phyloP scores from a whole-genome alignment of 2,329 filamentous ascomycete genomes.

The Sporothrix schenckii region DNA sequence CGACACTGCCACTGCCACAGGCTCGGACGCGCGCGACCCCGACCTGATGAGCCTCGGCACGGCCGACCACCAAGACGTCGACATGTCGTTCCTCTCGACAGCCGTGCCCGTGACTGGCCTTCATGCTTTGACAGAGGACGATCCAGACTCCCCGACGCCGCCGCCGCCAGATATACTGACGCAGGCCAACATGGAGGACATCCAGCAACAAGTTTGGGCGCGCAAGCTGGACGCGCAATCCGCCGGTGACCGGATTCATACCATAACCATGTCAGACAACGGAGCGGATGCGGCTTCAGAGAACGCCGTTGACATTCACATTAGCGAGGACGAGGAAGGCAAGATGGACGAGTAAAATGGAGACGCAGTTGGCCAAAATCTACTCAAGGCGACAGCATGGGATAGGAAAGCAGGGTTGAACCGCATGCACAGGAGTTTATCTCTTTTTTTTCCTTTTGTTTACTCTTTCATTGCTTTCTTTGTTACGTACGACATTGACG shows the following conservation, averaged over 20 bases:
- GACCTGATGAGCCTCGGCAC: constrained; percentile 33
- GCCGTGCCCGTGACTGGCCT: constrained; percentile 30
- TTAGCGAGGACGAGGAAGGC: constrained; percentile 47
- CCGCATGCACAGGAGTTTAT: constrained; percentile 19
- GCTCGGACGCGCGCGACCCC: neutral
- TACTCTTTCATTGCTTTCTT: neutral
- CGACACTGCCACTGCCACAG: constrained; percentile 19
- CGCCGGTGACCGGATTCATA: constrained; percentile 45
- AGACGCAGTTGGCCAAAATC: neutral
- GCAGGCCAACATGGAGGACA: constrained; percentile 39
- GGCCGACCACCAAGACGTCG: constrained; percentile 28
- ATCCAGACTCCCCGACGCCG: constrained; percentile 30
- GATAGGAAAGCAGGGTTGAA: neutral
- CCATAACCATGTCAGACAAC: constrained; percentile 42
- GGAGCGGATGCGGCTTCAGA: constrained; percentile 47
- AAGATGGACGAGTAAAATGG: constrained; percentile 28
- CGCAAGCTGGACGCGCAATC: constrained; percentile 40
- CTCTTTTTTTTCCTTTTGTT: neutral
- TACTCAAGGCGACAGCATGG: neutral
- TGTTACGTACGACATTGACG: neutral
- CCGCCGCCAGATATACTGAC: constrained; percentile 36
- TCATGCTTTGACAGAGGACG: constrained; percentile 29
- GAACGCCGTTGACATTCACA: constrained; percentile 55
- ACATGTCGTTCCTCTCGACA: constrained; percentile 27
- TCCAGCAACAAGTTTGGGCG: constrained; percentile 45